A percentile compares a stretch with the other conserved stretches of the same genome.
phyloP scores from a whole-genome alignment of 495 filamentous ascomycete species.

The Aspergillus taichungensis region DNA sequence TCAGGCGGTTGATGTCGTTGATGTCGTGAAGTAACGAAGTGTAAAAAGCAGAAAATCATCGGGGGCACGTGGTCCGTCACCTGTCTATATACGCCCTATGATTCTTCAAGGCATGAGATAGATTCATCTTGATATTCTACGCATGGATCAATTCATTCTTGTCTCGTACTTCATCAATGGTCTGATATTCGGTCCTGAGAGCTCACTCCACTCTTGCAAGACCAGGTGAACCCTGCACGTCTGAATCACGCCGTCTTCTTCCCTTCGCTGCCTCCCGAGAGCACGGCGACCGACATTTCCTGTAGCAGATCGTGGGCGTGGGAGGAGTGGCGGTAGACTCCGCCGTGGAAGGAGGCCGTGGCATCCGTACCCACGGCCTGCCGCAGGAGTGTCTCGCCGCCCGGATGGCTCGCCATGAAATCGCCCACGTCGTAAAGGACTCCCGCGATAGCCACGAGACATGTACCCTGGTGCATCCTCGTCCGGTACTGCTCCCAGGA shows the following conservation, averaged over 20 bases:
- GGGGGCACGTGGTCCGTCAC: too few species aligned
- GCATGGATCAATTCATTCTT: too few species aligned
- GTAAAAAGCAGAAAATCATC: too few species aligned
- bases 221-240: too few species aligned
- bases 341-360: constrained; percentile 98
- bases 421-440: constrained; percentile 91
- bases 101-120: too few species aligned
- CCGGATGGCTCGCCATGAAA: constrained; percentile 96
- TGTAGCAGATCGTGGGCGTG: constrained; percentile 94
- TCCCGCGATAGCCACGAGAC: constrained; percentile 81
- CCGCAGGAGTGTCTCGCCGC: constrained; percentile 90
- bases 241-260: constrained; percentile 38
- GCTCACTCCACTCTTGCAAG: too few species aligned
- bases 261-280: constrained; percentile 91
- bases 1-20: too few species aligned
- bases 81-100: too few species aligned
- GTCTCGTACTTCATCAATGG: too few species aligned
- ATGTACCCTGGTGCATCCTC: constrained; percentile 79
- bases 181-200: too few species aligned
- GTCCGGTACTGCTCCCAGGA: constrained; percentile 93
- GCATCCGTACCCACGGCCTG: constrained; percentile 94
- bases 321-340: constrained; percentile 96
- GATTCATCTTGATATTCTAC: too few species aligned
- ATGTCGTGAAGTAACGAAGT: too few species aligned
- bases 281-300: constrained; percentile 92